Evolutionary conservation across 2,329 filamentous ascomycete species (phyloP).

Genomic region (Apiospora kogelbergensis): DNA sequence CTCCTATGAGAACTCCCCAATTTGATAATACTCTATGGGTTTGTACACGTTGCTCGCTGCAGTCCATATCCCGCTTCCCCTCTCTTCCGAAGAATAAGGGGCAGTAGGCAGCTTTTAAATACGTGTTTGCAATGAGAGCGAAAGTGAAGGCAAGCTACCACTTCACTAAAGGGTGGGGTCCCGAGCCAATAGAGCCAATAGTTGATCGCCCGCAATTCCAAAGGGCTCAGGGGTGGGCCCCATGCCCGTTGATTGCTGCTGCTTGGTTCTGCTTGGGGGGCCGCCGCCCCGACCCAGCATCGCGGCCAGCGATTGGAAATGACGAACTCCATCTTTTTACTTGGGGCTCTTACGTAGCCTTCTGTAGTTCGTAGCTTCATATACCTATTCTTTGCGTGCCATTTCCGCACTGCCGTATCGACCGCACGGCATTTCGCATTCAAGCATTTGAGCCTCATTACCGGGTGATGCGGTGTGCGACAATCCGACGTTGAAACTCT

Average conservation of each 20-base stretch:
- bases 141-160: not conserved
- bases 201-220: not conserved
- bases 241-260: not conserved
- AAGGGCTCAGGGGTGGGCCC: not conserved
- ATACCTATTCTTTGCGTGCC: not conserved
- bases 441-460: not conserved
- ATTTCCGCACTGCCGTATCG: not conserved
- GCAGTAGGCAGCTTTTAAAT: not conserved
- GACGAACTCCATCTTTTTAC: not conserved
- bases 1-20: too few relatives aligned
- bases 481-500: not conserved
- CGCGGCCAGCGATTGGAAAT: not conserved
- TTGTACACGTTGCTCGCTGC: not conserved
- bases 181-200: conserved; percentile 6
- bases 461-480: not conserved
- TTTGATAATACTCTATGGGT: not conserved
- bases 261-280: not conserved
- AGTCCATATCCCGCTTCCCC: not conserved
- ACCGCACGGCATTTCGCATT: not conserved
- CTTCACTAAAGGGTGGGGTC: not conserved
- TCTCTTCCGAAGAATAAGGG: not conserved
- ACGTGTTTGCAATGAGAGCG: not conserved
- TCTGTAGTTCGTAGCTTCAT: not conserved
- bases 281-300: not conserved
- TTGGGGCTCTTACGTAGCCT: not conserved